Evolutionary conservation across 345 rosid genomes (phyloP), one percentile per base, ranked within the genome.

Genomic region (Hypericum perforatum): DNA sequence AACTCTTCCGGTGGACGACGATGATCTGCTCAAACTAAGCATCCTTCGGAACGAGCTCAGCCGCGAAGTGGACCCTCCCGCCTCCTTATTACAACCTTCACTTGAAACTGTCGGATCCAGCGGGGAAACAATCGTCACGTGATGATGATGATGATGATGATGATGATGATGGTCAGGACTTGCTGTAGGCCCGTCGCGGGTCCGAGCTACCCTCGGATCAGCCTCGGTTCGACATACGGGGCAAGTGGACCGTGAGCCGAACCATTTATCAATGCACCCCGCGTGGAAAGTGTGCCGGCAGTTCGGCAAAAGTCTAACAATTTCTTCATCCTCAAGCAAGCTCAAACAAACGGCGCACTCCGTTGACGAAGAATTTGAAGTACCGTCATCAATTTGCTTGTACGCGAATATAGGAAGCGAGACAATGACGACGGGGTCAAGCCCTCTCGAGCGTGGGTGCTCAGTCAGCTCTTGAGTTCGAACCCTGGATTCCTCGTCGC

Each of bases 151-250:
- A 22, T 22, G 32, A 22, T 22, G 32, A 22, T 1, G 2, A 22
- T n/a, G n/a, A n/a, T n/a, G n/a, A n/a, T n/a, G n/a, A n/a, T n/a
- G n/a, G n/a, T 22, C 32, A 22, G 32, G 32, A 22, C 32, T 22
- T 22, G 32, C 32, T 22, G 4, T 58, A 9, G 53, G 53, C 16
- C 44, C 64, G 41, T 50, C 63, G 5, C 63, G 61, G 7, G 78
- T 81, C 58, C 54, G 70, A 54, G 32, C 2, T 22, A 54, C 61
- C 68, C 65, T 42, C 1, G 95, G 95, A 77, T 74, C 74, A 8
- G 76, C 97, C 67, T 80, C 95, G 2, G 78, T 60, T 4, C 97
- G 78, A 68, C 97, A 89, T 52, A 86, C 57, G 0, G 97, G 97
- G 56, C 97, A 86, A 0, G 82, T 85, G 11, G 94, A 67, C 10